Percentiles rank a stretch among this genome's conserved stretches.
phyloP scores from a whole-genome alignment of 495 filamentous ascomycete genomes.

The Podospora tetraspora region DNA sequence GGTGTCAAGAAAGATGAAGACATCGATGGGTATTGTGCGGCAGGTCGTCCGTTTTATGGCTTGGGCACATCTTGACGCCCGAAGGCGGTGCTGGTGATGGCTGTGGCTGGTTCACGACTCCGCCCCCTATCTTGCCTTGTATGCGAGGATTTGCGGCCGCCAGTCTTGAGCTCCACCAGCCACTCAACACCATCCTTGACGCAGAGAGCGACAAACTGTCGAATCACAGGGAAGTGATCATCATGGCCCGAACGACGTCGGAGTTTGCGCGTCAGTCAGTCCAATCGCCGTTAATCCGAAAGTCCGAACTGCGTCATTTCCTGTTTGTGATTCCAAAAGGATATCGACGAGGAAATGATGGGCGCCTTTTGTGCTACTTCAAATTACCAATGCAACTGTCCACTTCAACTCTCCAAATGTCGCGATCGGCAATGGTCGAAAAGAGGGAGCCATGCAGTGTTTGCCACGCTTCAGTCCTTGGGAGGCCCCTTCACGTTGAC shows the following conservation, averaged over 20 bases:
- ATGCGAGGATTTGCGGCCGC: background rate
- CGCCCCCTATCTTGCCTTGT: background rate
- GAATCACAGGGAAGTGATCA: background rate
- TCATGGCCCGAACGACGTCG: background rate
- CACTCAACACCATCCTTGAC: background rate
- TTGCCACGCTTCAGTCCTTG: background rate
- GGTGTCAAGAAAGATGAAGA: background rate
- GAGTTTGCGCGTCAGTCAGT: background rate
- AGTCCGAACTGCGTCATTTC: background rate
- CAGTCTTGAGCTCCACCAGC: background rate
- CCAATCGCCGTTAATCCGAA: background rate
- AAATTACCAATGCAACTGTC: background rate
- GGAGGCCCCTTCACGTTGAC: background rate
- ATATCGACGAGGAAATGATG: background rate
- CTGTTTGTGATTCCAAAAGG: background rate
- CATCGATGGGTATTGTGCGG: background rate
- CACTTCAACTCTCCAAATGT: background rate
- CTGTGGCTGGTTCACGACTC: background rate
- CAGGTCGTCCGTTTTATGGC: background rate
- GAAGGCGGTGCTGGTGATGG: background rate
- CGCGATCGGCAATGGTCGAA: background rate
- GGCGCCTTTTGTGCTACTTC: background rate
- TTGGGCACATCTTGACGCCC: background rate
- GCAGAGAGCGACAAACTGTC: background rate
- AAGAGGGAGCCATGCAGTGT: background rate